A percentile compares a stretch with the other conserved stretches of the same genome.
Evolutionary conservation across 2,329 filamentous ascomycete genomes (phyloP).

Genomic region (Botrytis pseudocinerea): DNA sequence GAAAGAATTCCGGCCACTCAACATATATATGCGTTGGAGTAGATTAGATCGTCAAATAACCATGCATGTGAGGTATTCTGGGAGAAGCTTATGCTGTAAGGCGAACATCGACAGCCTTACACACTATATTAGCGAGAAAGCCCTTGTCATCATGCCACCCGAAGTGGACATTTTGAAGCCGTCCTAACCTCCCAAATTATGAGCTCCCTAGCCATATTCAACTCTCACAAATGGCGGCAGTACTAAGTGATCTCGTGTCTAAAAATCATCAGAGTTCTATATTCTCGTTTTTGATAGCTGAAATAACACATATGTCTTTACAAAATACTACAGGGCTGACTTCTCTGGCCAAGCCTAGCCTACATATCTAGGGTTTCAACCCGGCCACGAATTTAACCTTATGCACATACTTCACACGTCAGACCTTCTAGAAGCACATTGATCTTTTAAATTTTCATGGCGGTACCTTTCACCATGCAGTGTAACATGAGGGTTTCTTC

Average conservation of each 20-base stretch:
- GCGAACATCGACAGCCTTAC: background rate
- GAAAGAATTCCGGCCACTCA: background rate
- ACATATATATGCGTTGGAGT: background rate
- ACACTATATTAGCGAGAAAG: background rate
- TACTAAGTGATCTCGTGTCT: background rate
- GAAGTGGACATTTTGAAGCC: background rate
- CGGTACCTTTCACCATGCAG: background rate
- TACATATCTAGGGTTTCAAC: background rate
- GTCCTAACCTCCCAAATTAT: background rate
- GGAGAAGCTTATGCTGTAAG: background rate
- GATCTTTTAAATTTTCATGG: background rate
- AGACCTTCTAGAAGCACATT: constrained; percentile 3
- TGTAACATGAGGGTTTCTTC: background rate
- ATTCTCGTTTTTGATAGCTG: background rate
- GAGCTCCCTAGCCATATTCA: background rate
- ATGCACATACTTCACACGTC: background rate
- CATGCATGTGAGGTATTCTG: background rate
- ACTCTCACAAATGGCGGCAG: background rate
- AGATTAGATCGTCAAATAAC: background rate
- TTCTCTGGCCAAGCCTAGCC: background rate
- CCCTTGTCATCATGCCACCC: constrained; percentile 1
- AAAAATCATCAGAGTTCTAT: background rate
- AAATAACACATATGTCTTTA: background rate
- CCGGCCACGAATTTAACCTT: background rate
- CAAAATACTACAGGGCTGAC: background rate